Conservation (phyloP, 768 basidiomycete species). For the Russula sp. region DNA sequence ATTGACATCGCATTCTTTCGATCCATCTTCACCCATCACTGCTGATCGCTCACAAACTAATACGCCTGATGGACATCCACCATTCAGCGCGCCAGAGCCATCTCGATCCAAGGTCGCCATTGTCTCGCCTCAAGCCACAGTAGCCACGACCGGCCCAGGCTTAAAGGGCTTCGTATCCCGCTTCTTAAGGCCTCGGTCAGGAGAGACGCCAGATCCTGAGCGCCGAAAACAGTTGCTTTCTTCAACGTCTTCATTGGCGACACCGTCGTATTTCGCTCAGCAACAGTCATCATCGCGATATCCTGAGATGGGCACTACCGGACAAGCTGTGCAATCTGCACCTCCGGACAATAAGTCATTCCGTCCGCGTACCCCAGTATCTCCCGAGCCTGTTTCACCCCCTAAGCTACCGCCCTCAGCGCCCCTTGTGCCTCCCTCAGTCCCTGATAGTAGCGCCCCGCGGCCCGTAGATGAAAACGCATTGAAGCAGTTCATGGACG, state of each 20-base stretch:
- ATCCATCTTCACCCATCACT: slow-evolving; percentile 33
- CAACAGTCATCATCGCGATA: slow-evolving; percentile 6
- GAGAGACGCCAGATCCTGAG: slow-evolving; percentile 27
- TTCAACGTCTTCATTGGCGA: slow-evolving; percentile 11
- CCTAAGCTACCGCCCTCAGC: slow-evolving; percentile 7
- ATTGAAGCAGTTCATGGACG: slow-evolving; percentile 66
- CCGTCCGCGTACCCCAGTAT: slow-evolving; percentile 9
- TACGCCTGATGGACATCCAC: slow-evolving; percentile 30
- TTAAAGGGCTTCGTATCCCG: slow-evolving; percentile 77
- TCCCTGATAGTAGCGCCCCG: neutral
- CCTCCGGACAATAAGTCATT: slow-evolving; percentile 20
- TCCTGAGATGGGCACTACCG: neutral
- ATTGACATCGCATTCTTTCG: slow-evolving; percentile 36
- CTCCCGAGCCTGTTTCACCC: neutral
- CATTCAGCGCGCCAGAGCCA: slow-evolving; percentile 44
- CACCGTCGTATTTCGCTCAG: slow-evolving; percentile 15
- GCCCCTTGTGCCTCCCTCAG: neutral
- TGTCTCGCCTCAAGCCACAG: slow-evolving; percentile 60
- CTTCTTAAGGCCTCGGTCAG: slow-evolving; percentile 42
- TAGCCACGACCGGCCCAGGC: slow-evolving; percentile 64
- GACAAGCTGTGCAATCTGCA: slow-evolving; percentile 11
- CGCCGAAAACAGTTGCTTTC: slow-evolving; percentile 18
- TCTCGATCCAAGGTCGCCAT: slow-evolving; percentile 47
- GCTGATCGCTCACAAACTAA: slow-evolving; percentile 29
- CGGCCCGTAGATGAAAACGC: slow-evolving; percentile 40